Base-by-base conservation (phyloP, 1,284 basidiomycete species). In the Moniliella sp. region DNA sequence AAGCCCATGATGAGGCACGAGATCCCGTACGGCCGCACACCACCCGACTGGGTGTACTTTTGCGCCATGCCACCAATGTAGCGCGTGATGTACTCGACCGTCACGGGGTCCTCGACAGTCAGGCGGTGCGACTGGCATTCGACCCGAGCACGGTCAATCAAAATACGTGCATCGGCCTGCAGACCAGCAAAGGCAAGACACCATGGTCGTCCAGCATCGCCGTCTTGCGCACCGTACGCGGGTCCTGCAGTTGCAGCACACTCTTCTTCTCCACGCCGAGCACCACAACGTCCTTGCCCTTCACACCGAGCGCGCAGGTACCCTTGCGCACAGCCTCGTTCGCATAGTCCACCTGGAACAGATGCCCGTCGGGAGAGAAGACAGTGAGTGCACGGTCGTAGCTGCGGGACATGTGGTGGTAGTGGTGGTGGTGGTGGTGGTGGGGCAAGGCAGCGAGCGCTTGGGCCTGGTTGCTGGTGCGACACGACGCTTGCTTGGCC, bases 191-290 rank as follows among this genome's bases (percentile, higher is more conserved):
- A 99, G 11, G 88, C 91, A 32, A 97, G 70, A 61, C 84, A 94
- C 40, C 67, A 61, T 99, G 91, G 59, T 97, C 88, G 57, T 99
- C 91, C 27, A 99, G 67, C 82, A 94, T 88, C 40, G 82, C 91
- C 9, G 94, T 88, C 63, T 99, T 99, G 37, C 88, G 71, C 11
- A 97, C 84, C 1, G 91, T 97, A 35, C 91, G 71, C 7, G 91
- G 80, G 65, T 99, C 91, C 68, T 99, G 91, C 5, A 99, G 71
- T 63, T 99, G 91, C 15, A 94, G 69, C 11, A 93, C 75, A 0
- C 81, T 84, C 65, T 94, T n/a, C 75, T 97, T 97, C 69, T 99
- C 91, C 13, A 97, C 91, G 33, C 88, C 91, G 15, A 99, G 70
- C 3, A 97, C 83, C 3, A 93, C 91, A 19, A 86, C 79, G 51